These are phyloP conservation scores for Pseudoturritis turrita DNA, from an alignment of 345 rosid genomes.

Conservation along the genomic window DNA sequence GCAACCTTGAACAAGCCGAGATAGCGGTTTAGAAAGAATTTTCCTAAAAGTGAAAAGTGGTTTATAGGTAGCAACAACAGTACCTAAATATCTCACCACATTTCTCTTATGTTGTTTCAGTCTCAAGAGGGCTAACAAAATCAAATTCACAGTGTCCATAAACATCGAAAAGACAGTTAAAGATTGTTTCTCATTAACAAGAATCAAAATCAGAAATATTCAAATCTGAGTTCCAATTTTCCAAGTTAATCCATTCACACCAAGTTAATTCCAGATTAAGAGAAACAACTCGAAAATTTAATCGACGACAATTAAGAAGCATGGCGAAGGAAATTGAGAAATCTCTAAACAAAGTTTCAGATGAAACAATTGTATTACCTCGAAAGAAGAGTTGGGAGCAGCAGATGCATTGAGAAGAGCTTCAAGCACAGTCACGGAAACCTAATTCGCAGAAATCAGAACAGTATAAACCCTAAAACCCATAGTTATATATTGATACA, in stretches of 20 bases:
- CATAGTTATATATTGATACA: background rate
- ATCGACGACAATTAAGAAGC: too few relatives aligned
- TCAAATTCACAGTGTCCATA: background rate
- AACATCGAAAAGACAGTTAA: background rate
- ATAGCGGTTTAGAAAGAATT: background rate
- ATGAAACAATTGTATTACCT: slow-evolving; percentile 39
- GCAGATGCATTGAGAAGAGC: slow-evolving; percentile 69
- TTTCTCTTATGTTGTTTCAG: background rate
- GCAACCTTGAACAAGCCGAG: slow-evolving; percentile 52
- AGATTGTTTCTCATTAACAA: background rate
- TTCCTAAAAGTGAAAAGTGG: background rate
- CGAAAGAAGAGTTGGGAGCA: slow-evolving; percentile 56
- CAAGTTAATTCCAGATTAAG: too few relatives aligned
- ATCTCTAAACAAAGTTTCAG: background rate
- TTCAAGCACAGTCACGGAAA: slow-evolving; percentile 75
- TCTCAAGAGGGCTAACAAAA: background rate
- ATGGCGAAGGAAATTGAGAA: too few relatives aligned
- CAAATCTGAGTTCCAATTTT: background rate
- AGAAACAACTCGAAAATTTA: too few relatives aligned
- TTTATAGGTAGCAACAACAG: background rate
- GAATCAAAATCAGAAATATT: background rate
- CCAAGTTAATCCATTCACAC: background rate
- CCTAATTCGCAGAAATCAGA: slow-evolving; percentile 33
- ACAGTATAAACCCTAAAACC: background rate
- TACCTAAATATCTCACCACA: background rate